These are phyloP conservation scores for Brassica cretica DNA, from an alignment of 345 rosid species.

Conservation along the genomic window DNA sequence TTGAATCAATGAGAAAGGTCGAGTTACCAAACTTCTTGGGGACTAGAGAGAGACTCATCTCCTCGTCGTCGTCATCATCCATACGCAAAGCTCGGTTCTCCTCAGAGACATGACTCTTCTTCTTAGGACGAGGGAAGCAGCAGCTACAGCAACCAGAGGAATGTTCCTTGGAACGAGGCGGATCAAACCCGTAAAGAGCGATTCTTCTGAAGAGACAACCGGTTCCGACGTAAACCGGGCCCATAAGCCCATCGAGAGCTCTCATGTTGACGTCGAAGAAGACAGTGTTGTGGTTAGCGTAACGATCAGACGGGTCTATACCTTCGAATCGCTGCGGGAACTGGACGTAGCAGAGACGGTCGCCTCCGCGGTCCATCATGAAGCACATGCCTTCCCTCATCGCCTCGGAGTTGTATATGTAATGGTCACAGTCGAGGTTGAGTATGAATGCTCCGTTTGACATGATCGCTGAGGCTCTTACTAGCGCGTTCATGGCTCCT, in stretches of 20 bases:
- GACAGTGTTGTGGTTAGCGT: constrained; percentile 96
- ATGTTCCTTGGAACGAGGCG: constrained; percentile 80
- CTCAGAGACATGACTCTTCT: constrained; percentile 55
- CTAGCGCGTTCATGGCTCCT: constrained; percentile 98
- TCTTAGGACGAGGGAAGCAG: constrained; percentile 60
- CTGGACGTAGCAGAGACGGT: constrained; percentile 89
- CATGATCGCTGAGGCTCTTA: constrained; percentile 97
- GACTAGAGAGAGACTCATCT: constrained; percentile 65
- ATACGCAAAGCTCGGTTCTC: constrained; percentile 79
- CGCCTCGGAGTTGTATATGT: constrained; percentile 92
- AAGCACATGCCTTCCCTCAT: constrained; percentile 98
- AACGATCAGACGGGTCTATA: constrained; percentile 95
- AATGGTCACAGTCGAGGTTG: constrained; percentile 97
- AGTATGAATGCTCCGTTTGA: constrained; percentile 96
- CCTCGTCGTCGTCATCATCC: constrained; percentile 89
- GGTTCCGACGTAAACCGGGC: constrained; percentile 95
- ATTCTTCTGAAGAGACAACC: constrained; percentile 94
- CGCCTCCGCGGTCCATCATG: constrained; percentile 99
- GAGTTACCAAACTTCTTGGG: constrained; percentile 95
- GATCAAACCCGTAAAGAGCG: constrained; percentile 92
- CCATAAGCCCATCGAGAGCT: constrained; percentile 98
- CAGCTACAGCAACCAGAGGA: constrained; percentile 69
- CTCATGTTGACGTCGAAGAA: constrained; percentile 99
- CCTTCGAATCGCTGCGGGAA: constrained; percentile 98
- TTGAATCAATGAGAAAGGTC: constrained; percentile 73